Percentiles rank a stretch among this genome's conserved stretches.
Conservation (phyloP, 2,329 filamentous ascomycete genomes). For the Cladosporium sp. region DNA sequence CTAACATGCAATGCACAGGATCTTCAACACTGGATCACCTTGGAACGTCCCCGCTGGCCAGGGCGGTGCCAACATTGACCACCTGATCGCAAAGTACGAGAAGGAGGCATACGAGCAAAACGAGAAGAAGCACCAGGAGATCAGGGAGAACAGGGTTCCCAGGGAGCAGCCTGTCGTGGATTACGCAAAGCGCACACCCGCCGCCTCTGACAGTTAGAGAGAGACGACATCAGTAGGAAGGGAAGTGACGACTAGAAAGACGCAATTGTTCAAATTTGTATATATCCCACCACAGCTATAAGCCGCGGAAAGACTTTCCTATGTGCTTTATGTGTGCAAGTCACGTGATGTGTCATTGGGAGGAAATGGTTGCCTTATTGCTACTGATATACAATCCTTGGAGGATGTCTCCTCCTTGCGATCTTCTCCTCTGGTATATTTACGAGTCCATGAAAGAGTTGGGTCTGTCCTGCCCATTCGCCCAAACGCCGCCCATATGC, state of each 20-base stretch:
- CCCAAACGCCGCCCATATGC: slow-evolving; percentile 13
- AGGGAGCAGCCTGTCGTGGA: slow-evolving; percentile 27
- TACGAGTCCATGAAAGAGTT: not conserved
- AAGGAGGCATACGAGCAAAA: slow-evolving; percentile 54
- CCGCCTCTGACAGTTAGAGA: slow-evolving; percentile 13
- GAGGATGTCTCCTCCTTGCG: not conserved
- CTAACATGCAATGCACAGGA: slow-evolving; percentile 38
- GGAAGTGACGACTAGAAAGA: not conserved
- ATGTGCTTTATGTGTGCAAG: not conserved
- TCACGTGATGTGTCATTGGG: not conserved
- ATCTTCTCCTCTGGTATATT: slow-evolving; percentile 1
- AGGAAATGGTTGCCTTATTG: not conserved
- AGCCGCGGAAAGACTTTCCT: slow-evolving; percentile 8
- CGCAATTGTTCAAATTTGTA: slow-evolving; percentile 9
- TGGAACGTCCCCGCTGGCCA: slow-evolving; percentile 62
- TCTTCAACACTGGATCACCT: slow-evolving; percentile 59
- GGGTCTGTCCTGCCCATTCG: slow-evolving; percentile 6
- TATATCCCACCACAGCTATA: slow-evolving; percentile 7
- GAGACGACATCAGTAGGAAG: no score
- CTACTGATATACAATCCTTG: not conserved
- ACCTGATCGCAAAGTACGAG: slow-evolving; percentile 60
- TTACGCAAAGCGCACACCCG: slow-evolving; percentile 24
- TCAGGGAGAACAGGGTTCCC: slow-evolving; percentile 35
- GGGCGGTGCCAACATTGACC: slow-evolving; percentile 52
- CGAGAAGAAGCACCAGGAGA: slow-evolving; percentile 49